Conservation (phyloP, 768 basidiomycete genomes). For the Naganishia onofrii region DNA sequence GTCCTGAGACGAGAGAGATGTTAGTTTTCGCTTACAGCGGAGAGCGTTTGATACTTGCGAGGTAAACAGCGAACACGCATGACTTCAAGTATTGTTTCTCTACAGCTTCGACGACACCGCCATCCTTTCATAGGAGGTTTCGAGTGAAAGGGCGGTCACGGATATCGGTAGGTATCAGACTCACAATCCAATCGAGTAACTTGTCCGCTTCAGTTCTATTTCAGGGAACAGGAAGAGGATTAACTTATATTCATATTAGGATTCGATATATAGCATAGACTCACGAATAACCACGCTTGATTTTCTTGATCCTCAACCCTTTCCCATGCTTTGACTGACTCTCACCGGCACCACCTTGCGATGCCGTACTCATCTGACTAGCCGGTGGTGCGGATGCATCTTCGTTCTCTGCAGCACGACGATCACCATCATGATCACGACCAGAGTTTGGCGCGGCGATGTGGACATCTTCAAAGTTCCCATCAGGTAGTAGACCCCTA, state of each 20-base stretch:
- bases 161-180: neutral
- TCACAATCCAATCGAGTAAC: conserved; percentile 31
- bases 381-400: conserved; percentile 3
- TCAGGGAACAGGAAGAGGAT: no score
- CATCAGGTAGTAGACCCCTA: conserved; percentile 31
- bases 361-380: conserved; percentile 9
- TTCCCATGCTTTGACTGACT: conserved; percentile 14
- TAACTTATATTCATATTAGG: no score
- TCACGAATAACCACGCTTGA: conserved; percentile 33
- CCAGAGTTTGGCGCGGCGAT: conserved; percentile 15
- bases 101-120: conserved; percentile 30
- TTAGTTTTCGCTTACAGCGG: no score
- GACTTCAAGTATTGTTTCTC: conserved; percentile 32
- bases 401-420: neutral
- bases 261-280: no score
- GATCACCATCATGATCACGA: neutral
- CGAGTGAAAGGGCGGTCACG: neutral
- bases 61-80: conserved; percentile 31
- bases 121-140: neutral
- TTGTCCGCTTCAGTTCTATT: conserved; percentile 33
- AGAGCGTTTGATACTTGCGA: conserved; percentile 14
- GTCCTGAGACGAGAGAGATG: conserved; percentile 22
- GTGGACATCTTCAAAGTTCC: conserved; percentile 30
- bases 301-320: conserved; percentile 32
- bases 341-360: neutral